A percentile compares a stretch with the other conserved stretches of the same genome.
These are phyloP conservation scores for Paecilomyces sp. DNA, from an alignment of 2,329 filamentous ascomycete genomes.

Conservation along the genomic window DNA sequence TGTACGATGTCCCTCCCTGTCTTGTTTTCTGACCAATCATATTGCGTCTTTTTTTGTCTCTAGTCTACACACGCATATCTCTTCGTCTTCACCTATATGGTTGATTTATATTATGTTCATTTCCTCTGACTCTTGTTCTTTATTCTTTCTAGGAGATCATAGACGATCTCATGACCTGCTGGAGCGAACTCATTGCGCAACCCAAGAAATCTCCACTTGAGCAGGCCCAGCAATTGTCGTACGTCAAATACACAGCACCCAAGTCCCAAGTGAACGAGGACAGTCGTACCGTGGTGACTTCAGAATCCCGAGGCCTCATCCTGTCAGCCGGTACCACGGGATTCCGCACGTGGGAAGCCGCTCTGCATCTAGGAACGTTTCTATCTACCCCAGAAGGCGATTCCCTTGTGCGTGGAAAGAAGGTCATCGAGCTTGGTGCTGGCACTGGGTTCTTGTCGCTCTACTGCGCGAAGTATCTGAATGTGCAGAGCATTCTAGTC, in stretches of 20 bases:
- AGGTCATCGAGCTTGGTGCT: conserved; percentile 58
- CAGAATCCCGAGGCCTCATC: conserved; percentile 49
- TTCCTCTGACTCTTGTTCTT: conserved; percentile 9
- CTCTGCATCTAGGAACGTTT: conserved; percentile 57
- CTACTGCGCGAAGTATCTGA: conserved; percentile 53
- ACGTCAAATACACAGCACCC: conserved; percentile 61
- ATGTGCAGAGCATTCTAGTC: conserved; percentile 46
- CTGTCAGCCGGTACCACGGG: conserved; percentile 57
- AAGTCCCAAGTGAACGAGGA: neutral
- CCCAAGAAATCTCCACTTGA: conserved; percentile 57
- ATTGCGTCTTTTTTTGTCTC: neutral
- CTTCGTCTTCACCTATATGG: conserved; percentile 1
- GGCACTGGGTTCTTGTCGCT: conserved; percentile 62
- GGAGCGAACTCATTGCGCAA: conserved; percentile 58
- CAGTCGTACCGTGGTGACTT: conserved; percentile 30
- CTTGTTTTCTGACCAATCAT: conserved; percentile 5
- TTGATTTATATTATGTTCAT: conserved; percentile 3
- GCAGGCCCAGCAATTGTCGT: conserved; percentile 63
- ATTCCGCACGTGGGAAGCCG: conserved; percentile 63
- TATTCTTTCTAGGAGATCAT: conserved; percentile 62
- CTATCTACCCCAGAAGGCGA: conserved; percentile 42
- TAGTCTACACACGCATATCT: neutral
- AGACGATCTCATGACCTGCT: conserved; percentile 65
- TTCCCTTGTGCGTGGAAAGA: conserved; percentile 43
- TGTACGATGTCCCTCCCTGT: conserved; percentile 47